Conservation (phyloP, 2,329 filamentous ascomycete species). For the Coniochaeta hoffmannii region DNA sequence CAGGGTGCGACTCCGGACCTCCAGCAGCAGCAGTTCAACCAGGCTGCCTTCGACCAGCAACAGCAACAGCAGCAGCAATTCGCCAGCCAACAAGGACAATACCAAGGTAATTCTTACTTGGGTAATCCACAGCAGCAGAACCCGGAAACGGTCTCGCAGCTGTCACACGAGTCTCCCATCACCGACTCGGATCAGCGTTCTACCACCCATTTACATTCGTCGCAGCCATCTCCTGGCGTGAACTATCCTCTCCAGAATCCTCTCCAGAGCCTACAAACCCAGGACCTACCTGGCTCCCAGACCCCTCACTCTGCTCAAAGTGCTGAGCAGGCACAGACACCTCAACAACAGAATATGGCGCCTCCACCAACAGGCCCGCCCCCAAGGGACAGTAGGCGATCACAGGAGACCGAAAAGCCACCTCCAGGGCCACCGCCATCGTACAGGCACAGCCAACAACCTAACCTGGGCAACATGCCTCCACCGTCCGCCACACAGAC, state of each 20-base stretch:
- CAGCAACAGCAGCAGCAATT: slow-evolving; percentile 20
- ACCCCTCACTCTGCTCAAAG: slow-evolving; percentile 7
- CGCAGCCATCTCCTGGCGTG: slow-evolving; percentile 34
- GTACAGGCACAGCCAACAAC: slow-evolving; percentile 43
- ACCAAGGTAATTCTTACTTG: slow-evolving; percentile 26
- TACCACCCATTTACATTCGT: slow-evolving; percentile 30
- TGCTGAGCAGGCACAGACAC: slow-evolving; percentile 5
- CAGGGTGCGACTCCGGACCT: slow-evolving; percentile 28
- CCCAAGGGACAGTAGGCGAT: slow-evolving; percentile 36
- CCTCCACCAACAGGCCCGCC: slow-evolving; percentile 33
- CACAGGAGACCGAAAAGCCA: slow-evolving; percentile 41
- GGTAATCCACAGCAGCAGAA: slow-evolving; percentile 36
- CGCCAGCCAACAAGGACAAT: slow-evolving; percentile 18
- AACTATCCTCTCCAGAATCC: slow-evolving; percentile 26
- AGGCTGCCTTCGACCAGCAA: slow-evolving; percentile 32
- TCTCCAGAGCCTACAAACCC: slow-evolving; percentile 10
- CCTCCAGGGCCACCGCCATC: slow-evolving; percentile 39
- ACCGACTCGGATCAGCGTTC: slow-evolving; percentile 39
- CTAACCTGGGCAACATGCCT: slow-evolving; percentile 35
- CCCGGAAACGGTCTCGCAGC: slow-evolving; percentile 53
- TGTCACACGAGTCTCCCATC: slow-evolving; percentile 53
- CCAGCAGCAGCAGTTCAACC: slow-evolving; percentile 30
- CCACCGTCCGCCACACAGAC: slow-evolving; percentile 23
- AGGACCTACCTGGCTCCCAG: slow-evolving; percentile 27
- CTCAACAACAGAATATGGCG: slow-evolving; percentile 35